Evolutionary conservation across 129 eudicot species (phyloP), one percentile per base, ranked within the genome.

Genomic region (Calendula officinalis): DNA sequence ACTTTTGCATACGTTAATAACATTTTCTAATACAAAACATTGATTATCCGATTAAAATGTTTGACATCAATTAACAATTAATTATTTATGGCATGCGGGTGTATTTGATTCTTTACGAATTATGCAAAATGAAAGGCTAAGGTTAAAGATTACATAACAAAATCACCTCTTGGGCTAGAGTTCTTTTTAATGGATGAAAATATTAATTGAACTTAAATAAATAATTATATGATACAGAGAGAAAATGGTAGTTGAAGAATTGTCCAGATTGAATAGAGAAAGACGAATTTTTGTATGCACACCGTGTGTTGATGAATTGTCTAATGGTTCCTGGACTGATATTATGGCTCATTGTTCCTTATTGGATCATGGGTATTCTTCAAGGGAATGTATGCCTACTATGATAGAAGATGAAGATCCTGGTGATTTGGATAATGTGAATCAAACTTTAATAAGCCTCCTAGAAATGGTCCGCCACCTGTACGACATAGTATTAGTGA

Each of bases 401-500:
- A 38, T 64, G 53, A 67, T 57, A 16, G 81, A 79, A 51, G 81
- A 77, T 39, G 85, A 84, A 17, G 76, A 74, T 38, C 42, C 69
- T 9, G 79, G 74, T 5, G 80, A 73, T 37, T 80, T 66, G 10
- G 71, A 84, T 64, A 70, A 68, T 63, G 46, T 72, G 32, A 62
- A 61, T 68, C 80, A 79, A 54, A 69, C 83, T 62, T 52, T 5
- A 75, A 76, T 47, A 81, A 77, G 78, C 95, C 89, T 61, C 95
- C 95, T 0, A 75, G 86, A 63, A 83, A 68, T 60, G 70, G 70
- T 54, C 74, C 84, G 4, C 72, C 84, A 4, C 59, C 75, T 22
- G 80, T 85, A 70, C 60, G 96, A 54, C 94, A 89, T 75, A 68
- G 85, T 58, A 73, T 82, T 17, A 89, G 96, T 85, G 87, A 85